phyloP scores from a whole-genome alignment of 495 filamentous ascomycete genomes.

The Massariosphaeria phaeospora region DNA sequence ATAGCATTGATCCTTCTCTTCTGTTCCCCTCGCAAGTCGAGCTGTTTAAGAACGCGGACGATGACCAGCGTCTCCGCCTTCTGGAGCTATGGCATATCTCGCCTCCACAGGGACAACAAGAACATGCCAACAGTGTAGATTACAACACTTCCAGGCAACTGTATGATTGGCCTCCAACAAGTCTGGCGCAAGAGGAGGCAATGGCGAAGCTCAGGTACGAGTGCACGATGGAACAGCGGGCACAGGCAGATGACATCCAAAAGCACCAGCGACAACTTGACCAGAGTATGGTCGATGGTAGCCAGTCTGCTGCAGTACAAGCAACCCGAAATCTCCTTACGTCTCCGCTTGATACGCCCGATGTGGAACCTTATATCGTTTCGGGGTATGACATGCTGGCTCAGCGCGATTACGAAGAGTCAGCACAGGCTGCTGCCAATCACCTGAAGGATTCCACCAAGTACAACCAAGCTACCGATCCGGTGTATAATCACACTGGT shows the following conservation, averaged over 20 bases:
- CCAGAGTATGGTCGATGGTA: conserved; percentile 18
- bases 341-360: background rate
- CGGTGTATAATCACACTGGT: conserved; percentile 28
- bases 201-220: conserved; percentile 40
- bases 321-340: conserved; percentile 11
- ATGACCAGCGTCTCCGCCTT: conserved; percentile 40
- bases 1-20: conserved; percentile 39
- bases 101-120: conserved; percentile 33
- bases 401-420: conserved; percentile 34
- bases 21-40: conserved; percentile 40
- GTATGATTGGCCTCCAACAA: conserved; percentile 36
- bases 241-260: conserved; percentile 13
- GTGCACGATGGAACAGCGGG: conserved; percentile 22
- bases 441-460: conserved; percentile 31
- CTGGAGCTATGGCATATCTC: conserved; percentile 43
- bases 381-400: conserved; percentile 36
- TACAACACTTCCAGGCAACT: conserved; percentile 26
- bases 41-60: conserved; percentile 40
- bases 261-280: conserved; percentile 25
- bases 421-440: conserved; percentile 18
- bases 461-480: conserved; percentile 37
- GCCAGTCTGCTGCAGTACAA: conserved; percentile 12
- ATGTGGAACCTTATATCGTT: conserved; percentile 36
- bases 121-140: conserved; percentile 16
- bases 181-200: conserved; percentile 38